A percentile compares a stretch with the other conserved stretches of the same genome.
phyloP scores from a whole-genome alignment of 2,329 filamentous ascomycete genomes.

The Coniella vitis region DNA sequence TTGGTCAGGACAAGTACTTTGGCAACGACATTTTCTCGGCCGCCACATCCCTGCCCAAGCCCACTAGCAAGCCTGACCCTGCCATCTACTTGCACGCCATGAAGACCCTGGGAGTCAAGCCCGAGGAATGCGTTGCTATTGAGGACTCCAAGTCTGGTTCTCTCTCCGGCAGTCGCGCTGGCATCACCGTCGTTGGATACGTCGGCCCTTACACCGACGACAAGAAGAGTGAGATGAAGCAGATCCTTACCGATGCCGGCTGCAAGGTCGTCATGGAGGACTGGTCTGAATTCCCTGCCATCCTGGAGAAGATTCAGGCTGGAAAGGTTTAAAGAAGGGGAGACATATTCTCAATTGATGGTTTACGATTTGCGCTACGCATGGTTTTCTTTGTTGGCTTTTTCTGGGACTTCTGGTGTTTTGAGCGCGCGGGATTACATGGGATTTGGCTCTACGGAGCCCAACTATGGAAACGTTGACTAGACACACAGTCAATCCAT shows the following conservation, averaged over 20 bases:
- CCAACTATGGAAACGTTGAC: background rate
- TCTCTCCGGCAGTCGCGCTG: constrained; percentile 64
- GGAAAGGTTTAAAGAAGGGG: constrained; percentile 10
- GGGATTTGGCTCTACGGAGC: background rate
- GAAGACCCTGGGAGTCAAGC: constrained; percentile 62
- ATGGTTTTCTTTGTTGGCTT: background rate
- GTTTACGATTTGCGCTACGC: background rate
- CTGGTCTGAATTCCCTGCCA: constrained; percentile 49
- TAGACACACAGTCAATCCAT: background rate
- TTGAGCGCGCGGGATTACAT: constrained; percentile 9
- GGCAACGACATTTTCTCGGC: constrained; percentile 72
- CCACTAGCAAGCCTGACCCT: constrained; percentile 88
- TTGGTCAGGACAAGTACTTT: constrained; percentile 76
- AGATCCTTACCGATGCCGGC: constrained; percentile 53
- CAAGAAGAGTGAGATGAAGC: constrained; percentile 59
- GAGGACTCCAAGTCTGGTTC: constrained; percentile 88
- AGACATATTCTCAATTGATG: background rate
- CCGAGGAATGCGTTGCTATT: constrained; percentile 69
- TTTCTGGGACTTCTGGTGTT: constrained; percentile 1
- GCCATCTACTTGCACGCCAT: constrained; percentile 79
- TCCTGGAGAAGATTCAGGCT: constrained; percentile 40
- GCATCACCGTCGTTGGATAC: constrained; percentile 77
- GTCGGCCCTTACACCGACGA: constrained; percentile 66
- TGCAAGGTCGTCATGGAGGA: constrained; percentile 55
- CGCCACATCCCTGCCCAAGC: constrained; percentile 67